Base-by-base conservation (phyloP, 371 early-diverging fungal species). In the Mortierella sp. region DNA sequence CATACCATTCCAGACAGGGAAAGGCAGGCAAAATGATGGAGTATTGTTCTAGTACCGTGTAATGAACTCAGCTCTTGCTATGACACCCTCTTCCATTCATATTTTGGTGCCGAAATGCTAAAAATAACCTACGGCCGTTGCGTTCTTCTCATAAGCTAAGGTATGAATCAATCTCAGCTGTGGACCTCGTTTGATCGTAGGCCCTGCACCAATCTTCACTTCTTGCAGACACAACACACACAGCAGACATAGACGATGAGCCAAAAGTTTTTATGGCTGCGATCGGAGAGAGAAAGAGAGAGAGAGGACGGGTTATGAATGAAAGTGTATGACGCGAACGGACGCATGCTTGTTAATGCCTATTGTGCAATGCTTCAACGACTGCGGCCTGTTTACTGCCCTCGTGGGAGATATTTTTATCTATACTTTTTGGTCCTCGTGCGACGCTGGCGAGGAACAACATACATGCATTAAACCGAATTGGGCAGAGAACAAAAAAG, bases 51-150 rank as follows among this genome's bases (percentile, higher is more conserved):
- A 51, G 58, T 8, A 27, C 27, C 29, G 1, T 55, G 56, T 55
- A 55, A 51, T 51, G 51, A 16, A 29, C 29, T 60, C 60, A 60
- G 32, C 29, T 60, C 60, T 0, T 1, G 29, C 7, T 32, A 63
- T 32, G 60, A 60, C 38, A 38, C 32, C 14, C 7, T 18, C 7
- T 6, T 16, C 32, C 41, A 41, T 63, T 35, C 32, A 11, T 38
- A 18, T 2, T 29, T 56, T 8, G 24, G 60, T 29, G 51, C 51
- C 18, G 21, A 21, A 18, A 18, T 51, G 18, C 63, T 63, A 63
- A 63, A 63, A 63, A 63, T 63, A 63, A 35, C 38, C 4, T 38
- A 41, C 21, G 65, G 65, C 65, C 65, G 65, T 63, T 63, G 65
- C 65, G 65, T 63, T 63, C 16, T 55, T 21, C 5, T 27, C 10